Evolutionary conservation across 2,329 filamentous ascomycete genomes (phyloP).

Genomic region (Cordyceps cateniannulata): DNA sequence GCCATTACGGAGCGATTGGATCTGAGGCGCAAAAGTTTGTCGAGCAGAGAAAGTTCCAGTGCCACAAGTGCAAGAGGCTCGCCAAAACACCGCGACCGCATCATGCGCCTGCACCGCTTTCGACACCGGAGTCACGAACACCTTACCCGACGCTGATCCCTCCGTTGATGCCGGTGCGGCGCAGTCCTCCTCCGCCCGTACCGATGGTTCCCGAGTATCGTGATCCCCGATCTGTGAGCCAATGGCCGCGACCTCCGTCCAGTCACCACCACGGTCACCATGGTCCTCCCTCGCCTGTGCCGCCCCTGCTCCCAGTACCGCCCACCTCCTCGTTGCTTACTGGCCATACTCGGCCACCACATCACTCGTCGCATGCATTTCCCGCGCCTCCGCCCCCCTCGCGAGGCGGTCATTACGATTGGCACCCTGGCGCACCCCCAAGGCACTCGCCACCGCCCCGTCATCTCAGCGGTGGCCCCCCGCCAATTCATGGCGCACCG

Average conservation of each 20-base stretch:
- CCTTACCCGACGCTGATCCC: constrained; percentile 7
- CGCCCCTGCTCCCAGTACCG: constrained; percentile 9
- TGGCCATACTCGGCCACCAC: constrained; percentile 23
- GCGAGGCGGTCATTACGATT: neutral
- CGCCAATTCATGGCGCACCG: constrained; percentile 25
- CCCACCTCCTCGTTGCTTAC: neutral
- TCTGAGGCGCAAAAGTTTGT: constrained; percentile 54
- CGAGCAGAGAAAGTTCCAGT: constrained; percentile 59
- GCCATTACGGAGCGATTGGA: constrained; percentile 42
- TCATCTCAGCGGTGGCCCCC: constrained; percentile 43
- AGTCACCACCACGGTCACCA: constrained; percentile 8
- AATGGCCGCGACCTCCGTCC: constrained; percentile 14
- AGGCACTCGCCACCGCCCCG: constrained; percentile 38
- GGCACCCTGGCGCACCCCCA: constrained; percentile 36
- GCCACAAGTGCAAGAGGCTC: constrained; percentile 64
- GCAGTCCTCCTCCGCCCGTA: constrained; percentile 23
- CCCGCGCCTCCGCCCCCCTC: constrained; percentile 27
- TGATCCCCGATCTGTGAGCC: constrained; percentile 18
- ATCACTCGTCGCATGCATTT: constrained; percentile 31
- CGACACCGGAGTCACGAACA: neutral
- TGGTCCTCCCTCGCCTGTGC: constrained; percentile 12
- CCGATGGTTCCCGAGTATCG: constrained; percentile 20
- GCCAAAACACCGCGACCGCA: constrained; percentile 38
- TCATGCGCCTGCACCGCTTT: constrained; percentile 17
- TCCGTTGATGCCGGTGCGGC: constrained; percentile 20